phyloP scores from a whole-genome alignment of 164 flowering plant species.

The Kingdonia uniflora region DNA sequence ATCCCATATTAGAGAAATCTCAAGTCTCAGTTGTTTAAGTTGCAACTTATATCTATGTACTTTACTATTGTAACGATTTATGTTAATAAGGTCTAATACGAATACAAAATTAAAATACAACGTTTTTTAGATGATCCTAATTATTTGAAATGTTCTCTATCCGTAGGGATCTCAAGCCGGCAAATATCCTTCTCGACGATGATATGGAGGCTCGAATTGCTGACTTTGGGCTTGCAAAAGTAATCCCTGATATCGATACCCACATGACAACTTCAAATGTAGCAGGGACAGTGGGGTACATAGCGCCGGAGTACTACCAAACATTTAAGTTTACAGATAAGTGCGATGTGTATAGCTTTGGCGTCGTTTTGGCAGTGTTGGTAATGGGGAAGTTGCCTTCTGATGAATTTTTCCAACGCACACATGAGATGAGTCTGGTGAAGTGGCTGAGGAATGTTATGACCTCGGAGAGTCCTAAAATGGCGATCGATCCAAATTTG shows the following conservation, averaged over 20 bases:
- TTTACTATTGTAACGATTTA: too few species aligned
- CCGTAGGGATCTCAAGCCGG: slow-evolving; percentile 88
- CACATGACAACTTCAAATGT: slow-evolving; percentile 65
- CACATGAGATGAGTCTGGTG: slow-evolving; percentile 61
- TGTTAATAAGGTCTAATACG: too few species aligned
- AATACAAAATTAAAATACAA: too few species aligned
- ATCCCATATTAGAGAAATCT: too few species aligned
- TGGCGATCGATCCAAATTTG: slow-evolving; percentile 61
- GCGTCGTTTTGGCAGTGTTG: slow-evolving; percentile 61
- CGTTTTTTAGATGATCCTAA: too few species aligned
- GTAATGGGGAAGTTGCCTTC: slow-evolving; percentile 74
- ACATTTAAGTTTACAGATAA: slow-evolving; percentile 81
- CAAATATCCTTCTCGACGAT: slow-evolving; percentile 73
- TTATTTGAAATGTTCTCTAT: too few species aligned
- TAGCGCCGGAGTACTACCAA: slow-evolving; percentile 90
- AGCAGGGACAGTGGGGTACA: slow-evolving; percentile 82
- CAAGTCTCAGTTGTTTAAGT: too few species aligned
- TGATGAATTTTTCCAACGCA: slow-evolving; percentile 60
- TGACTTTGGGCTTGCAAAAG: slow-evolving; percentile 88
- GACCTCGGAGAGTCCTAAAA: slow-evolving; percentile 54
- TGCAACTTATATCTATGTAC: too few species aligned
- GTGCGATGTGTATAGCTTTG: slow-evolving; percentile 89
- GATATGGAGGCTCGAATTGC: slow-evolving; percentile 85
- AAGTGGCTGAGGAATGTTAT: slow-evolving; percentile 85
- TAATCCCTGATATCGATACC: slow-evolving; percentile 59